phyloP scores from a whole-genome alignment of 2,329 filamentous ascomycete species.

The Aspergillus awamori region DNA sequence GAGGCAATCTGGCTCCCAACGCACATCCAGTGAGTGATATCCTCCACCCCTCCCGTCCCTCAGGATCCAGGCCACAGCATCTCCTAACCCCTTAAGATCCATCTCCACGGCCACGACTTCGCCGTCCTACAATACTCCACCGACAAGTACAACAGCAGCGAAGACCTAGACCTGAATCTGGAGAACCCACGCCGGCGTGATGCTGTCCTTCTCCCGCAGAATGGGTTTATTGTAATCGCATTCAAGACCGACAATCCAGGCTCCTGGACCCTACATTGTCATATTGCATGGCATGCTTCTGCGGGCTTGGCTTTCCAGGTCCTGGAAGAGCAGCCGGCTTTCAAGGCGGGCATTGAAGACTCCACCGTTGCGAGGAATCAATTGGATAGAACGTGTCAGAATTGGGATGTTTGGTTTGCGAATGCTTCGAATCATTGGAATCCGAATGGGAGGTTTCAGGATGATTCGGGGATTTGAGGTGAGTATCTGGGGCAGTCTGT shows the following conservation, averaged over 20 bases:
- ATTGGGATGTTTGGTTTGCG: slow-evolving; percentile 4
- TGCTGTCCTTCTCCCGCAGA: slow-evolving; percentile 10
- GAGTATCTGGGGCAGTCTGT: no score
- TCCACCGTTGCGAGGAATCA: neutral
- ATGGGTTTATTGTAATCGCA: slow-evolving; percentile 13
- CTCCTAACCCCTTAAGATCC: neutral
- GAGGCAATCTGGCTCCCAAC: slow-evolving; percentile 1
- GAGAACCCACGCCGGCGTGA: slow-evolving; percentile 13
- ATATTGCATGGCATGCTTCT: slow-evolving; percentile 18
- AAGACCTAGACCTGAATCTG: neutral
- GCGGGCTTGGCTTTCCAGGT: slow-evolving; percentile 11
- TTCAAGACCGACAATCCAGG: slow-evolving; percentile 14
- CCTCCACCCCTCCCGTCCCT: neutral
- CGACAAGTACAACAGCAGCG: neutral
- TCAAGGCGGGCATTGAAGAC: neutral
- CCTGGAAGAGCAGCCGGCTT: neutral
- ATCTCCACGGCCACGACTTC: slow-evolving; percentile 16
- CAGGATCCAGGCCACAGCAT: neutral
- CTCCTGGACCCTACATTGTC: slow-evolving; percentile 13
- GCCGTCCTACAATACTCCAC: slow-evolving; percentile 12
- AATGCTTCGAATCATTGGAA: slow-evolving; percentile 1
- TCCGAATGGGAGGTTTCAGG: slow-evolving; percentile 9
- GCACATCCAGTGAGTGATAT: slow-evolving; percentile 7
- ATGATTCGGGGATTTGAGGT: slow-evolving; percentile 11
- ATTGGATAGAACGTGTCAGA: neutral